Evolutionary conservation across 208 protist genomes (phyloP), one percentile per base, ranked within the genome.

Genomic region (Phytomonas sp.): DNA sequence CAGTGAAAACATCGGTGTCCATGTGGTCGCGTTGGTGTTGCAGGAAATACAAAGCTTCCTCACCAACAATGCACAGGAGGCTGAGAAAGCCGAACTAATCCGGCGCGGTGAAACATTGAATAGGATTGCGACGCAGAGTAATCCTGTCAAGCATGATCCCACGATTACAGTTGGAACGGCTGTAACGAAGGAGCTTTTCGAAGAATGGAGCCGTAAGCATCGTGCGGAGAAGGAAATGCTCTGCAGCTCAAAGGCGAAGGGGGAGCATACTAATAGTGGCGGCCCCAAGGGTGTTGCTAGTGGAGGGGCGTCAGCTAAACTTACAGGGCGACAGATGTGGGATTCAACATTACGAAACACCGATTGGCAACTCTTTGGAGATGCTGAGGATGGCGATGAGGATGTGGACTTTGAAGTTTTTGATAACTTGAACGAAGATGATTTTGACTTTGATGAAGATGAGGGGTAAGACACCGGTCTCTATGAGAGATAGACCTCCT

Each of bases 311-410:
- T 20, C 75, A 9, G 89, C 78, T n/a, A 93, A 93, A 70, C 82
- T 96, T 34, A 85, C 84, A n/a, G 91, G 91, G 29, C 71, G 85
- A 30, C 88, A 94, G 80, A 74, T 96, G 68, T 96, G 91, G 91
- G 91, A 94, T 71, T 85, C 71, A 62, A 86, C 86, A 30, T 75
- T 96, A 31, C 79, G 80, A 67, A 76, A 72, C 29, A 77, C 88
- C 0, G 91, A 96, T 62, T 96, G 91, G 91, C 81, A 84, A 2
- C 77, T 96, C 29, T 96, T 96, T 75, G 76, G 53, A 8, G 84
- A 82, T 20, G 72, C 26, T 15, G 79, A 78, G 15, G 88, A 85
- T n/a, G 84, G 66, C 28, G 91, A 71, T 33, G 86, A 90, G 61
- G 84, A 93, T 68, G 84, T 90, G 7, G 87, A 92, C 69, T 92